Evolutionary conservation across 345 rosid genomes (phyloP), one percentile per base, ranked within the genome.

Genomic region (Barbarea vulgaris): DNA sequence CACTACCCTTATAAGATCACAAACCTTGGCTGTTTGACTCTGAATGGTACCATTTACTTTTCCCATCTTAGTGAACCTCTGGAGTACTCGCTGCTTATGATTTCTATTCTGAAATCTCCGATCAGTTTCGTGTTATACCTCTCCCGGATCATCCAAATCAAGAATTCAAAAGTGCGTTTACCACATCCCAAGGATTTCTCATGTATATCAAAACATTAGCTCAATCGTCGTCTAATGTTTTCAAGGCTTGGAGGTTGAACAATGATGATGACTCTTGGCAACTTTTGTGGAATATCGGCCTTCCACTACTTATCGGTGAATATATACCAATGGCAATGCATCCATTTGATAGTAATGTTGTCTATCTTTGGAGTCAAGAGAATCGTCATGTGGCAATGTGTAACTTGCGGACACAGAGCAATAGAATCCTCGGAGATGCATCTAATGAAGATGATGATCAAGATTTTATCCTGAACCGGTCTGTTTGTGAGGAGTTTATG

Each of bases 101-200:
- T 61, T 72, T 72, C 21, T 72, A 61, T 3, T 48, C 61, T 14
- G 61, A 41, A 37, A 24, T 8, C 3, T 30, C 53, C 12, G 69
- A 71, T 60, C 60, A 71, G 0, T 61, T 17, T 53, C 25, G 24
- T 3, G 7, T 36, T 37, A 57, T 57, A 39, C 46, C 19, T 70
- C 17, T 57, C 31, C 66, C 44, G 0, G 44, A 70, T 30, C 64
- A 55, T 15, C 60, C 59, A 1, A 54, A 54, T 0, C 19, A 42
- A 6, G 8, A 42, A 5, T 13, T 54, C 12, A 55, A 55, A 55
- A 0, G 37, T 28, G 19, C 19, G 0, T 14, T 54, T 4, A 27
- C 59, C 6, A 14, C 12, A 3, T 54, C 36, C 0, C 5, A 10
- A 54, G 19, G 19, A 4, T 14, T 54, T 27, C 11, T 27, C 12